Evolutionary conservation across 1,284 basidiomycete species (phyloP).

Genomic region (Sparassis latifolia): DNA sequence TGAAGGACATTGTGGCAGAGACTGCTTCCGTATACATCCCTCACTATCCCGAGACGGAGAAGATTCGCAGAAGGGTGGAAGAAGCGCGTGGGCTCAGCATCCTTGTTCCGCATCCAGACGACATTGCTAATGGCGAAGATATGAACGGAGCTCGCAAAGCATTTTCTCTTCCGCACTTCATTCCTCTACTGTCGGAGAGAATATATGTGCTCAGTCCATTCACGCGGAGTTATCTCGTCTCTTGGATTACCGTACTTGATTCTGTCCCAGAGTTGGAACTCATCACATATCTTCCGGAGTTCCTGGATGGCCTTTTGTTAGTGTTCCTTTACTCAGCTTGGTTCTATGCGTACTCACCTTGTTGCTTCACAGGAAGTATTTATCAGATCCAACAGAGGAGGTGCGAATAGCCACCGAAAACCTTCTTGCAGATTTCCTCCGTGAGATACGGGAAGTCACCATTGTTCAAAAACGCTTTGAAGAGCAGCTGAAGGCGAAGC

Average conservation of each 20-base stretch:
- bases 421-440: constrained; percentile 86
- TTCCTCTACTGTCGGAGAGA: constrained; percentile 88
- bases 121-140: constrained; percentile 38
- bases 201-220: constrained; percentile 96
- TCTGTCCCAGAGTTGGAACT: constrained; percentile 98
- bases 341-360: constrained; percentile 6
- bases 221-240: constrained; percentile 92
- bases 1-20: constrained; percentile 98
- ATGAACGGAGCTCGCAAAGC: constrained; percentile 57
- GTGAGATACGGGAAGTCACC: constrained; percentile 87
- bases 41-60: constrained; percentile 77
- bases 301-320: constrained; percentile 89
- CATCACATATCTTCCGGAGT: constrained; percentile 90
- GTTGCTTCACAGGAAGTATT: constrained; percentile 67
- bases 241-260: constrained; percentile 95
- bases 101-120: constrained; percentile 58
- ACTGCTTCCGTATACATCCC: constrained; percentile 94
- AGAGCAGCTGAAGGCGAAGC: constrained; percentile 42
- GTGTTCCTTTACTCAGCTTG: constrained; percentile 26
- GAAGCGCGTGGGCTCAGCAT: constrained; percentile 34
- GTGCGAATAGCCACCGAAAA: constrained; percentile 91
- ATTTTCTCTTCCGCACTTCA: constrained; percentile 92
- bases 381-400: constrained; percentile 93
- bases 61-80: constrained; percentile 41
- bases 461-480: constrained; percentile 59